A percentile compares a stretch with the other conserved stretches of the same genome.
These are phyloP conservation scores for Baorangia bicolor DNA, from an alignment of 768 basidiomycete genomes.

Conservation along the genomic window DNA sequence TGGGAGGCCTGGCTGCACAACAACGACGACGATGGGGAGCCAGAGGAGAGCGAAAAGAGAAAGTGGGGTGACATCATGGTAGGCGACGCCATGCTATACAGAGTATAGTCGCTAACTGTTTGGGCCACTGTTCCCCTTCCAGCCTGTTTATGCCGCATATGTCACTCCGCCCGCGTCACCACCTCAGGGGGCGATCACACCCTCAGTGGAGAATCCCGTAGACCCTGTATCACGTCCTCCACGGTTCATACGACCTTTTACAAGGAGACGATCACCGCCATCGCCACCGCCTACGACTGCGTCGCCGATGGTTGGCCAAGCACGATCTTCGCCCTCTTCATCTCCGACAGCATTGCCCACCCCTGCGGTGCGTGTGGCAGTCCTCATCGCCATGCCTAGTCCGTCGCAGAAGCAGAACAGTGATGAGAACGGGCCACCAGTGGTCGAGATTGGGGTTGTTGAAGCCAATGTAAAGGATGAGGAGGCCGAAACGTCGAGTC, in stretches of 20 bases:
- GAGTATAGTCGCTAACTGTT: background rate
- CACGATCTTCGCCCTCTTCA: conserved; percentile 1
- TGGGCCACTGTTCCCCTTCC: background rate
- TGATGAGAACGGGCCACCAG: conserved; percentile 30
- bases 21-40: conserved; percentile 7
- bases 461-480: conserved; percentile 14
- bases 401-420: background rate
- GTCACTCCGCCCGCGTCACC: conserved; percentile 11
- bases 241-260: conserved; percentile 21
- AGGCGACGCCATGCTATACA: background rate
- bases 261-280: conserved; percentile 12
- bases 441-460: conserved; percentile 34
- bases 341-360: conserved; percentile 8
- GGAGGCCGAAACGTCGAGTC: background rate
- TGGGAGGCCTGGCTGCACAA: conserved; percentile 30
- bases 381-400: conserved; percentile 46
- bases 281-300: conserved; percentile 8
- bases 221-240: conserved; percentile 9
- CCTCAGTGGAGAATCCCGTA: background rate
- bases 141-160: conserved; percentile 29
- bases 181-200: background rate
- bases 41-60: conserved; percentile 18
- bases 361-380: conserved; percentile 37
- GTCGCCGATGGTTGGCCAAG: background rate
- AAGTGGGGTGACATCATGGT: conserved; percentile 33